These are phyloP conservation scores for Saccharomycopsis sp. DNA, from an alignment of 805 yeast genomes.

Conservation along the genomic window DNA sequence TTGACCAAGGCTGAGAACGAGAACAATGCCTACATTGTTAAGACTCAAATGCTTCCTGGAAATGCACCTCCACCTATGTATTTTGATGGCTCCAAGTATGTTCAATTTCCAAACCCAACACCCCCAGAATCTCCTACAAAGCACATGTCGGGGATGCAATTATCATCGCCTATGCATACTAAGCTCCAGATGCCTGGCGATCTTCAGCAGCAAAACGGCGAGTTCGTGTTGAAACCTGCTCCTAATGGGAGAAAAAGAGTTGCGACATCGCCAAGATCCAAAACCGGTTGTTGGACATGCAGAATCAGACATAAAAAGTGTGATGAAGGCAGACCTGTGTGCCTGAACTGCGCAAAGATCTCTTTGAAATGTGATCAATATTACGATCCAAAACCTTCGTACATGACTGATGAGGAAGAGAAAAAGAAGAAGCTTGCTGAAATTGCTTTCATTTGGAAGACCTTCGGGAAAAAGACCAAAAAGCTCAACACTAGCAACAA, in stretches of 20 bases:
- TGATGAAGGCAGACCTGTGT: constrained; percentile 42
- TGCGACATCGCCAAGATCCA: constrained; percentile 30
- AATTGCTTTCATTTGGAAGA: constrained; percentile 21
- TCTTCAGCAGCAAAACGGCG: constrained; percentile 2
- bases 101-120: not conserved
- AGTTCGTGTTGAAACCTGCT: constrained; percentile 19
- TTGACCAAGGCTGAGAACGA: not conserved
- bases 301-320: constrained; percentile 60
- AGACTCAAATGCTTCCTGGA: not conserved
- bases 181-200: constrained; percentile 1
- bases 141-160: not conserved
- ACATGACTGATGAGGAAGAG: constrained; percentile 21
- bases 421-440: constrained; percentile 19
- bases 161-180: not conserved
- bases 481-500: constrained; percentile 1
- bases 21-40: not conserved
- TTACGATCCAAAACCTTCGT: constrained; percentile 21
- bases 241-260: constrained; percentile 20
- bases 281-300: constrained; percentile 55
- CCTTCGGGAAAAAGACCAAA: constrained; percentile 13
- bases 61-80: not conserved
- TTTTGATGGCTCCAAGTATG: constrained; percentile 1
- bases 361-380: constrained; percentile 20
- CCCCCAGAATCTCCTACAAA: constrained; percentile 1
- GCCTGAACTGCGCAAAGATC: constrained; percentile 33